Base-by-base conservation (phyloP, 768 basidiomycete genomes). In the Candolleomyces efflorescens region DNA sequence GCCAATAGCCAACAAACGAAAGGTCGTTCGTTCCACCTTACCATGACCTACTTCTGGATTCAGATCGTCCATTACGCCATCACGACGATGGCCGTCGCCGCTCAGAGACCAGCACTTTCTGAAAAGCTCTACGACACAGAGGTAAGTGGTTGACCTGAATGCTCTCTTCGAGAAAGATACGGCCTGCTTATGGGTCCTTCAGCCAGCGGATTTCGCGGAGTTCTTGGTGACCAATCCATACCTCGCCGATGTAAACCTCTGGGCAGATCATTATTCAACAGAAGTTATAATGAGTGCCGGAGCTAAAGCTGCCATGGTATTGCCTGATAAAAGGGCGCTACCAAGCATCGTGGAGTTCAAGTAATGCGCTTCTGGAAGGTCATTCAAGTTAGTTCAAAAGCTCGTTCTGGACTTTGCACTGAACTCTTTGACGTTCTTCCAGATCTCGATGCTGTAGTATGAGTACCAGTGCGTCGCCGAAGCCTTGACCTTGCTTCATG, bases 31-130 rank as follows among this genome's bases (percentile, higher is more conserved):
- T 79, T 78, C 62, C 75, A 80, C 56, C 54, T 78, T 41, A 77
- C 77, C 22, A 78, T 81, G 78, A 76, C 79, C 0, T 81, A 78
- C 58, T 78, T 80, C 63, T 80, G 79, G 78, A 76, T 80, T 53
- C 77, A 81, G 60, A 70, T 78, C 23, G 76, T 78, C 13, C 78
- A 79, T 55, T 75, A 78, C 52, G 78, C 75, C 0, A 79, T 79
- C 27, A 27, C 27, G 27, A 27, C 27, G 27, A 27, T 27, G 27
- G 9, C 27, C 9, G 4, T 27, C 27, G 27, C 27, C 27, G 3
- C 9, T 27, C 4, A 27, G 27, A 27, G 9, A 27, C 27, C 3
- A 27, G 27, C 4, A 4, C 4, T 27, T 27, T 27, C 27, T 9
- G 9, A 27, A 27, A 9, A 9, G 9, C 9, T 9, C 27, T 3